Evolutionary conservation across 1,284 basidiomycete species (phyloP).

Genomic region (Veloboletus limbatus): DNA sequence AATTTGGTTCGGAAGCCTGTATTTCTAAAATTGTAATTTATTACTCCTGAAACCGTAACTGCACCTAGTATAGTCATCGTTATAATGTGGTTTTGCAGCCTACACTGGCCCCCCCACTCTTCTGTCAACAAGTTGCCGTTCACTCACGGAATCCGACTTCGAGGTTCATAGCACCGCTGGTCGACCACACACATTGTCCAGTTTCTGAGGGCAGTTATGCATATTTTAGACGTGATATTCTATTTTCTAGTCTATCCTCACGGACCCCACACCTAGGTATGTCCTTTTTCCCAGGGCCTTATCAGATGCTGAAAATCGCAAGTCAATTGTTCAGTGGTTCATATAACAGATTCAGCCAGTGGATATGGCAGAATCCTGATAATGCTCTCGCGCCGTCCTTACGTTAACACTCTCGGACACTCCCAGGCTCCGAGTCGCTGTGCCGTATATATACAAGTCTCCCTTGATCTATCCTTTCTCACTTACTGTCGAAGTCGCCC

Average conservation of each 20-base stretch:
- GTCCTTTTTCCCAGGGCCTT: neutral
- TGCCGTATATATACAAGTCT: constrained; percentile 12
- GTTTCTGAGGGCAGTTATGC: neutral
- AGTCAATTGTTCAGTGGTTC: neutral
- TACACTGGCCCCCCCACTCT: too few relatives aligned
- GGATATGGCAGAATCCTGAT: too few relatives aligned
- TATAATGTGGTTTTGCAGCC: too few relatives aligned
- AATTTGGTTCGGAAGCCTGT: too few relatives aligned
- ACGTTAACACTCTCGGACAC: constrained; percentile 2
- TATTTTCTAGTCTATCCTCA: neutral
- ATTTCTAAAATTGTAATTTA: too few relatives aligned
- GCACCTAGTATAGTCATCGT: too few relatives aligned
- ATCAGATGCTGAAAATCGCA: neutral
- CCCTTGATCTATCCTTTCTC: constrained; percentile 7
- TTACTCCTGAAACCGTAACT: too few relatives aligned
- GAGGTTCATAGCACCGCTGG: too few relatives aligned
- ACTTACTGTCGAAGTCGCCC: neutral
- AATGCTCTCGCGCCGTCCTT: neutral
- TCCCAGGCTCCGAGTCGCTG: constrained; percentile 25
- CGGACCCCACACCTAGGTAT: neutral
- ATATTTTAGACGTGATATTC: neutral
- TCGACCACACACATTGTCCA: neutral
- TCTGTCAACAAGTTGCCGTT: too few relatives aligned
- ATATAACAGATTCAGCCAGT: neutral
- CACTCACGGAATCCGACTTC: too few relatives aligned